These are phyloP conservation scores for Camelina hispida DNA, from an alignment of 345 rosid genomes.

Conservation along the genomic window DNA sequence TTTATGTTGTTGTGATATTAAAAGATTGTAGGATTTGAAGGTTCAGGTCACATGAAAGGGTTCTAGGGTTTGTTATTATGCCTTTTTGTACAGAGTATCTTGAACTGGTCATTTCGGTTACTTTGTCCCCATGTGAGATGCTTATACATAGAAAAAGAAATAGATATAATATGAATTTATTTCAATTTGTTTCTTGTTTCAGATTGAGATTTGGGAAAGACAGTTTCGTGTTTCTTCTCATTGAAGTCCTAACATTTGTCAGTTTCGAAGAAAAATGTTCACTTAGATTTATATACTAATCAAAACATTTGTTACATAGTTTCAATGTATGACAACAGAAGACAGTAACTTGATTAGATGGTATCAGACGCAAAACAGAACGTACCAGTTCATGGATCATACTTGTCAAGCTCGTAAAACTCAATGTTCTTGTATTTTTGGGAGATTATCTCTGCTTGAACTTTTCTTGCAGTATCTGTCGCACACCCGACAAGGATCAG, in stretches of 20 bases:
- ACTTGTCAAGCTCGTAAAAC: slow-evolving; percentile 76
- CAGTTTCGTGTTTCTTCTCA: not conserved
- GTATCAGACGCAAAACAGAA: slow-evolving; percentile 8
- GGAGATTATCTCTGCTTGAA: slow-evolving; percentile 92
- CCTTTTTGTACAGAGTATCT: slow-evolving; percentile 44
- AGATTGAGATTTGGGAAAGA: not conserved
- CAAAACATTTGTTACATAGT: slow-evolving; percentile 28
- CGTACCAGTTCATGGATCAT: slow-evolving; percentile 30
- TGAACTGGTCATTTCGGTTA: slow-evolving; percentile 29
- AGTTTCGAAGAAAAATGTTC: no score
- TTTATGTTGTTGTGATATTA: slow-evolving; percentile 42
- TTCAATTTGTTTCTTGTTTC: slow-evolving; percentile 16
- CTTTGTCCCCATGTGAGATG: slow-evolving; percentile 33
- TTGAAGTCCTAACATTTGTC: no score
- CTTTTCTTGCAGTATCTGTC: slow-evolving; percentile 95
- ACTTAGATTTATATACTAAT: slow-evolving; percentile 3
- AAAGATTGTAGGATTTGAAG: slow-evolving; percentile 38
- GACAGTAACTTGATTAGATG: slow-evolving; percentile 4
- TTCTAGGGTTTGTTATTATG: slow-evolving; percentile 30
- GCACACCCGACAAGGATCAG: slow-evolving; percentile 99
- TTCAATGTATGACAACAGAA: not conserved
- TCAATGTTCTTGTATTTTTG: slow-evolving; percentile 96
- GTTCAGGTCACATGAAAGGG: slow-evolving; percentile 27
- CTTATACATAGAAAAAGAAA: slow-evolving; percentile 46
- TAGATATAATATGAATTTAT: slow-evolving; percentile 36